Evolutionary conservation across 768 basidiomycete species (phyloP), one percentile per base, ranked within the genome.

Genomic region (Chiua virens): DNA sequence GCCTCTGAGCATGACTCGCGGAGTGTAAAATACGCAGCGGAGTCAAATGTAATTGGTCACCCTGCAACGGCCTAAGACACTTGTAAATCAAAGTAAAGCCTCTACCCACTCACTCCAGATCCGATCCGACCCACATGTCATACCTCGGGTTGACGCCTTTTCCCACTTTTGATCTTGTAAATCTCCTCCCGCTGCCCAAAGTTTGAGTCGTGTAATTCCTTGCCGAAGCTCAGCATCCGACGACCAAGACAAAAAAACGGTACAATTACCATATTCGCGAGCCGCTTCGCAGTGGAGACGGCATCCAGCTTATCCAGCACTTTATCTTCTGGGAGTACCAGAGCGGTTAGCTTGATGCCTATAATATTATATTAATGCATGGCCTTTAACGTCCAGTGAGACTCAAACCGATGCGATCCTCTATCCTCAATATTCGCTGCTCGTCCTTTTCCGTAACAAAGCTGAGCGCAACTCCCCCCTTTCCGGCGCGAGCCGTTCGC

Each of bases 361-460:
- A 66, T 43, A 30, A 15, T 32, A 21, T 39, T 30, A 15, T 50
- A 18, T 51, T 49, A 52, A 21, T 28, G 25, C 10, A n/a, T 17
- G 28, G 14, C 17, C 8, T 23, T 18, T 14, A 30, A 21, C 23
- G 20, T 20, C 45, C 44, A 50, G 38, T 42, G 38, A 30, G 11
- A 7, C 20, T 76, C 87, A 70, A 65, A 94, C 93, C 80, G 52
- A 98, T 94, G 17, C 92, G 83, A 32, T 81, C 78, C 71, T 99
- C 97, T 49, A 99, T 88, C 53, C 71, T 79, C 59, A 90, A 57
- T 36, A 99, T 82, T 42, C 86, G 76, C 47, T 92, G 86, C 61
- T 95, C 92, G 65, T 98, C 97, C 39, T 81, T 76, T 71, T 98
- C 96, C 3, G 96, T 97, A 46, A 98, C 89, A 64, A 98, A 91